These are phyloP conservation scores for Mediolabrus comicus DNA, from an alignment of 108 stramenopile species.

Conservation along the genomic window DNA sequence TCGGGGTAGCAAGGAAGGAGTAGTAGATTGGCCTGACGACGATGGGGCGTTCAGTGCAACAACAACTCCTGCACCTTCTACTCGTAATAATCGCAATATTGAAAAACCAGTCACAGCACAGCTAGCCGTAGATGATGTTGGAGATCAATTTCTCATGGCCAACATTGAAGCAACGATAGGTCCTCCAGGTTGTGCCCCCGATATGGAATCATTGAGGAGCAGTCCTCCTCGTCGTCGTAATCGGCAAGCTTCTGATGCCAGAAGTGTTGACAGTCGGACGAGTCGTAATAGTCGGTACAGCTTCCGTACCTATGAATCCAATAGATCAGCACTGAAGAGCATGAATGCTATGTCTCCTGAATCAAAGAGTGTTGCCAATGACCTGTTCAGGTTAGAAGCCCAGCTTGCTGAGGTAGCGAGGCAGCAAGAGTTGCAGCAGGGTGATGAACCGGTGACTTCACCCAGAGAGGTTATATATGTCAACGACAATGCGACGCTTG, in stretches of 20 bases:
- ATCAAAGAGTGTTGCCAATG: constrained; percentile 35
- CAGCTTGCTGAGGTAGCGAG: constrained; percentile 37
- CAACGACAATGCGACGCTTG: neutral
- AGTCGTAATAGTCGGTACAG: constrained; percentile 17
- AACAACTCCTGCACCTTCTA: neutral
- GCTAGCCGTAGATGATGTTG: neutral
- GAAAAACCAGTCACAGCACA: neutral
- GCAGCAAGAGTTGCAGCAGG: constrained; percentile 12
- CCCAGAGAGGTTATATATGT: neutral
- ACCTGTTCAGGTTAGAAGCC: constrained; percentile 39
- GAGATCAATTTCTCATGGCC: constrained; percentile 35
- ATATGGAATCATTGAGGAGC: constrained; percentile 46
- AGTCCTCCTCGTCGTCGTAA: constrained; percentile 3
- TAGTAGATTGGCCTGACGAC: neutral
- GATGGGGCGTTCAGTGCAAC: no score
- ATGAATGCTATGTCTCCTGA: constrained; percentile 27
- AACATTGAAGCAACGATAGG: constrained; percentile 47
- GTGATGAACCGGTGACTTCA: neutral
- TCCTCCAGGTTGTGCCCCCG: constrained; percentile 38
- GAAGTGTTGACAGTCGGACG: constrained; percentile 37
- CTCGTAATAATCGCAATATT: no score
- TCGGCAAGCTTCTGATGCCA: constrained; percentile 11
- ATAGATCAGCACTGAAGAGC: constrained; percentile 23
- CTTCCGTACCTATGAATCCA: constrained; percentile 34
- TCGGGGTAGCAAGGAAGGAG: neutral